Percentiles rank a stretch among this genome's conserved stretches.
Evolutionary conservation across 208 protist species (phyloP).

Genomic region (Leishmania mexicana): DNA sequence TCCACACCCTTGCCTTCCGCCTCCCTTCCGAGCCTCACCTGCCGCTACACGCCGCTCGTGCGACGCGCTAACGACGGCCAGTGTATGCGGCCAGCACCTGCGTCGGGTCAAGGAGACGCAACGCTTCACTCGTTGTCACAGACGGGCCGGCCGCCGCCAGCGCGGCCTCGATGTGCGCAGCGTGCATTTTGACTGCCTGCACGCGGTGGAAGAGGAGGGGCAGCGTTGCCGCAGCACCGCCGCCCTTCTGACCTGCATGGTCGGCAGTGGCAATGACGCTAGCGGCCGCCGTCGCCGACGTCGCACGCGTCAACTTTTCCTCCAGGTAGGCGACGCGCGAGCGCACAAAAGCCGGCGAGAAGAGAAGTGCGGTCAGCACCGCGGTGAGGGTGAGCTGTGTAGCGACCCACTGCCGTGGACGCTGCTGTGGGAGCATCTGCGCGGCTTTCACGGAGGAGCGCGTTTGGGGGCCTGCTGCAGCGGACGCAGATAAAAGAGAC

Average conservation of each 20-base stretch:
- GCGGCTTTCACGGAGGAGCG: background rate
- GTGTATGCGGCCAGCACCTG: constrained; percentile 11
- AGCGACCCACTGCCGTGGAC: background rate
- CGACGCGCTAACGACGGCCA: background rate
- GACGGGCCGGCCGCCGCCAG: constrained; percentile 1
- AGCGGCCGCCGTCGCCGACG: constrained; percentile 9
- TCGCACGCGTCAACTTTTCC: constrained; percentile 14
- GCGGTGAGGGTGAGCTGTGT: constrained; percentile 20
- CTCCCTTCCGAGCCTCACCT: background rate
- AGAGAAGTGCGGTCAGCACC: constrained; percentile 30
- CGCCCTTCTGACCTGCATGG: background rate
- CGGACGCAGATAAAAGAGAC: background rate
- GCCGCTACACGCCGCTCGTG: background rate
- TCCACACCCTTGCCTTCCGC: background rate
- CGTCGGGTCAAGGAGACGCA: constrained; percentile 1
- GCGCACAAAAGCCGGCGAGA: constrained; percentile 28
- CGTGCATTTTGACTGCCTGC: constrained; percentile 29
- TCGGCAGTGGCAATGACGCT: background rate
- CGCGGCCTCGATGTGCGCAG: constrained; percentile 16
- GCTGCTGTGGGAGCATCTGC: constrained; percentile 4
- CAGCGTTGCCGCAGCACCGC: constrained; percentile 9
- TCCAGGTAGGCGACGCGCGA: constrained; percentile 22
- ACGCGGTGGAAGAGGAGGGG: constrained; percentile 32
- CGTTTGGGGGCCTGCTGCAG: background rate
- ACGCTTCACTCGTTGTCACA: background rate